Base-by-base conservation (phyloP, 768 basidiomycete species). In the Rhizopogon sp. region DNA sequence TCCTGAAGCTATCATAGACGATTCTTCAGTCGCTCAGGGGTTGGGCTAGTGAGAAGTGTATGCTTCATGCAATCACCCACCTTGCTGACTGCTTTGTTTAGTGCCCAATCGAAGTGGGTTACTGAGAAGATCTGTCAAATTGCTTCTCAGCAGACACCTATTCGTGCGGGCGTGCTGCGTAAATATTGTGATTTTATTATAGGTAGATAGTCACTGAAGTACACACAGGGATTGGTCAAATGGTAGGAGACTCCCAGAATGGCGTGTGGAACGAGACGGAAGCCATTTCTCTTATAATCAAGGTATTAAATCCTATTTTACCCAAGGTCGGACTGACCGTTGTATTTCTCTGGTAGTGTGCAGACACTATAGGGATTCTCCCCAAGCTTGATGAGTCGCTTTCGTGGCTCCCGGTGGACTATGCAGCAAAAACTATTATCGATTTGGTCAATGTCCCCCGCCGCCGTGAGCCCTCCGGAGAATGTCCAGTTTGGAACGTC, bases 241-340 rank as follows among this genome's bases (percentile, higher is more conserved):
- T 82, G 69, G 80, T 78, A 2, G 80, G 80, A 1, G 79, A 82
- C 56, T 73, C 77, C 22, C 54, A 43, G 40, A 71, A 74, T 42
- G 79, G 78, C 6, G 73, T 79, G 5, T 81, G 79, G 80, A 81
- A 80, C 64, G 76, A 79, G 57, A 81, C 79, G 1, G 81, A 74
- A 69, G 67, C 59, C 3, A 56, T 67, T 10, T 67, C 65, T 2
- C 63, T 69, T 40, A 55, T 69, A 31, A 45, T 69, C 63, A 69
- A 64, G 62, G 72, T 71, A 51, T 7, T 39, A 39, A 25, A 2
- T 33, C 0, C 17, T 0, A 39, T 35, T 17, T 16, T 17, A 41
- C 39, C 25, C 4, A 25, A 31, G 14, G 20, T 13, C 17, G 29
- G 10, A 6, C 45, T 50, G 9, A 56, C 39, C 13, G 25, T 52